Conservation (phyloP, 108 stramenopile genomes). For the Pseudonitzschia delicatissima region DNA sequence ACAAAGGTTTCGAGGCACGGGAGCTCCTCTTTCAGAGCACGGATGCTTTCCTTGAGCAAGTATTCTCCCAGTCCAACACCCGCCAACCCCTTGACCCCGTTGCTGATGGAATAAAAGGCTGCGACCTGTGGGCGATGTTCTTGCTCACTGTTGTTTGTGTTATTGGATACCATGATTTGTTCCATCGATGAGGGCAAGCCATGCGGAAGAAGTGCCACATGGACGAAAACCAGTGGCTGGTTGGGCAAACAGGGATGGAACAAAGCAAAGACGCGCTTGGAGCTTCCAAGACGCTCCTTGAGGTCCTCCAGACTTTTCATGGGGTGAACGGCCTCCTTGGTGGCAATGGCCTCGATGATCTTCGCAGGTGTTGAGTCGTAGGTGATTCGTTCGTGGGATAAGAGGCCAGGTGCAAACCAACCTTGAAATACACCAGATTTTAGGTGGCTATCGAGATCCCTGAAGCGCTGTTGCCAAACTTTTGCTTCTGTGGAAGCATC, state of each 20-base stretch:
- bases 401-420: constrained; percentile 42
- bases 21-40: constrained; percentile 48
- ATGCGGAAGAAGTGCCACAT: constrained; percentile 67
- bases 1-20: constrained; percentile 65
- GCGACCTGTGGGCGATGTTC: constrained; percentile 69
- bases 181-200: constrained; percentile 54
- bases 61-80: constrained; percentile 91
- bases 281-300: constrained; percentile 58
- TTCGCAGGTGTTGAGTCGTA: constrained; percentile 82
- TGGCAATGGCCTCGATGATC: constrained; percentile 88
- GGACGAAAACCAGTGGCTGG: constrained; percentile 88
- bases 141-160: constrained; percentile 10
- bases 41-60: constrained; percentile 81
- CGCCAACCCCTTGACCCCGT: constrained; percentile 70
- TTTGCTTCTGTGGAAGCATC: background rate
- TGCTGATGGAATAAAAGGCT: constrained; percentile 92
- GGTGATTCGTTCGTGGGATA: constrained; percentile 70
- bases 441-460: constrained; percentile 40
- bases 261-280: constrained; percentile 84
- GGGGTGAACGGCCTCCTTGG: constrained; percentile 90
- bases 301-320: constrained; percentile 82
- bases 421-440: constrained; percentile 25
- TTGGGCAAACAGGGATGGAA: constrained; percentile 87
- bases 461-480: background rate
- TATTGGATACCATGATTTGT: constrained; percentile 33